Percentiles rank a stretch among this genome's conserved stretches.
Evolutionary conservation across 192 early-diverging fungal species (phyloP).

Genomic region (Kappamyces sp.): DNA sequence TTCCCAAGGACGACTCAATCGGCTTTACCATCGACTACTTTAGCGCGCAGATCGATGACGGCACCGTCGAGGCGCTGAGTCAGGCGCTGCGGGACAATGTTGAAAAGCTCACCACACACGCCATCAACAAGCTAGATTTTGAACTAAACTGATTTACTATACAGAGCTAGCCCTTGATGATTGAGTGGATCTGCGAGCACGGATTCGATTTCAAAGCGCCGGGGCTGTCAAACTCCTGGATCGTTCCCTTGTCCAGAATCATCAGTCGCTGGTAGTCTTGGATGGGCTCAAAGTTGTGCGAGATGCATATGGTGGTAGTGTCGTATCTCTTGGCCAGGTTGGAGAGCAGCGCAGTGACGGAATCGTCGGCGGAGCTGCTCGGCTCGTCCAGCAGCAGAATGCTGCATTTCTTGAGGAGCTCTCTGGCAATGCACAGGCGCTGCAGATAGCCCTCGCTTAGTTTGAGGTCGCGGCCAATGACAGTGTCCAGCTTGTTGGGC

Average conservation of each 20-base stretch:
- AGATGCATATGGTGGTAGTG: slow-evolving; percentile 45
- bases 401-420: slow-evolving; percentile 45
- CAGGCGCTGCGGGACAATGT: too few relatives aligned
- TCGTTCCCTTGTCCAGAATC: slow-evolving; percentile 35
- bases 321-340: slow-evolving; percentile 23
- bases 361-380: slow-evolving; percentile 23
- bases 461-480: slow-evolving; percentile 68
- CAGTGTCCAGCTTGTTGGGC: slow-evolving; percentile 56
- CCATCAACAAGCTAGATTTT: too few relatives aligned
- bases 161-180: not conserved
- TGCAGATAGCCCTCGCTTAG: slow-evolving; percentile 72
- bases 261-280: slow-evolving; percentile 37
- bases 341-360: slow-evolving; percentile 27
- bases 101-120: too few relatives aligned
- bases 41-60: too few relatives aligned
- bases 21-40: too few relatives aligned
- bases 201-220: slow-evolving; percentile 30
- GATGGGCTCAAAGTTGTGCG: slow-evolving; percentile 42
- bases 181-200: slow-evolving; percentile 16
- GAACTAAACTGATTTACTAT: too few relatives aligned
- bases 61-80: too few relatives aligned
- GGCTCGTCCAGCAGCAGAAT: slow-evolving; percentile 38
- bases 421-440: slow-evolving; percentile 73
- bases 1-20: too few relatives aligned
- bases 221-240: slow-evolving; percentile 52